Conservation (phyloP, 2,329 filamentous ascomycete genomes). For the Amphichorda felina region DNA sequence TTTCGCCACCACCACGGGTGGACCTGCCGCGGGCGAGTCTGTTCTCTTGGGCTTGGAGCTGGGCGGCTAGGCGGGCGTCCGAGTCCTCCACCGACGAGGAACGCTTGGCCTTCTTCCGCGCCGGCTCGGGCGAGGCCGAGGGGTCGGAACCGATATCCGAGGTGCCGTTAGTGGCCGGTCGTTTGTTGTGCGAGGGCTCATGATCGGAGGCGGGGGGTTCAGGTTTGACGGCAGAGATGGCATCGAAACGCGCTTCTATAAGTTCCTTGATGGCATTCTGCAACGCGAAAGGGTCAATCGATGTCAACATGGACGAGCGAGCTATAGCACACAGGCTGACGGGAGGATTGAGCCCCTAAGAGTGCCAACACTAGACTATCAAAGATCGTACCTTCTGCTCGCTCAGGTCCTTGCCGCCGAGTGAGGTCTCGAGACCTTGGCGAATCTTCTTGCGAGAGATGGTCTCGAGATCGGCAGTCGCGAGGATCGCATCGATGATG, state of each 20-base stretch:
- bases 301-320: no score
- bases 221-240: constrained; percentile 42
- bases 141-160: constrained; percentile 31
- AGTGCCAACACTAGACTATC: no score
- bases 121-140: constrained; percentile 31
- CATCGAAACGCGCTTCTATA: constrained; percentile 65
- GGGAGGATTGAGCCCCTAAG: no score
- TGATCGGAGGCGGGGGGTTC: constrained; percentile 36
- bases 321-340: no score
- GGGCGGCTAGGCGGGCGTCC: constrained; percentile 77
- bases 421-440: constrained; percentile 38
- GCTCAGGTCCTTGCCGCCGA: constrained; percentile 45
- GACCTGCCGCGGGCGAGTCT: constrained; percentile 51
- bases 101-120: constrained; percentile 57
- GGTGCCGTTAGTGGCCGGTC: constrained; percentile 19
- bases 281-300: neutral
- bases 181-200: constrained; percentile 20
- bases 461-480: constrained; percentile 46
- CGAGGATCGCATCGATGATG: constrained; percentile 49
- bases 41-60: constrained; percentile 89
- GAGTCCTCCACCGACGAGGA: constrained; percentile 52
- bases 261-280: constrained; percentile 59
- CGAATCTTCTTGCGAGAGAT: constrained; percentile 53
- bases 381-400: constrained; percentile 40
- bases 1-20: constrained; percentile 63